Base-by-base conservation (phyloP, 176 grass and related monocot genomes). In the Elymus sibiricus region DNA sequence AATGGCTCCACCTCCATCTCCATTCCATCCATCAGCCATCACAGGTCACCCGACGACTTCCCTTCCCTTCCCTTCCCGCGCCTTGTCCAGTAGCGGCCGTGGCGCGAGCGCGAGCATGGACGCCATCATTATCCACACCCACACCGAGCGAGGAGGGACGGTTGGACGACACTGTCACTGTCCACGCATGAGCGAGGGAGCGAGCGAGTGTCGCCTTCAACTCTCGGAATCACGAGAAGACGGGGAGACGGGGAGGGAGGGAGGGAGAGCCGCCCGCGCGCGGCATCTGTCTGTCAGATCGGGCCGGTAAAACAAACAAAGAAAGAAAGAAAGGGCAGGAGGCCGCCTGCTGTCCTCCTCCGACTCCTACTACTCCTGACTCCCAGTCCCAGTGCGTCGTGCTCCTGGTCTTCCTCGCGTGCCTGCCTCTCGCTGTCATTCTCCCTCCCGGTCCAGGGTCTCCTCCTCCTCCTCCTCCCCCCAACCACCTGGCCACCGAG, bases 121-220 rank as follows among this genome's bases (percentile, higher is more conserved):
- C 49, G 49, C 16, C 44, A 74, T 84, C 28, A 84, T 42, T 65
- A 26, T 47, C 53, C 49, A 19, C 49, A 19, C 49, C 32, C 49
- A 44, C 42, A 44, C 40, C 51, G 70, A 88, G 86, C 46, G 44
- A 51, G 47, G 51, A 56, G 51, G 72, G 43, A 70, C 64, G 2
- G 61, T 6, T 17, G 35, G 68, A 43, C 37, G 83, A 63, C 85
- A 31, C 35, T 47, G 80, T 83, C 89, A 83, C 84, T 66, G 66
- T 90, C 84, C 35, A 66, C 89, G 32, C 75, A 79, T 83, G 84
- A 90, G 22, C 64, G 24, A 40, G 6, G 16, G 3, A 16, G 44
- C 11, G 13, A 49, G 47, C 5, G 16, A 55, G 51, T 1, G 19
- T 22, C 53, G 53, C 53, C 53, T 56, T 56, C 53, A 51, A 14